Evolutionary conservation across 2,329 filamentous ascomycete species (phyloP).

Genomic region (Paecilomyces sp.): DNA sequence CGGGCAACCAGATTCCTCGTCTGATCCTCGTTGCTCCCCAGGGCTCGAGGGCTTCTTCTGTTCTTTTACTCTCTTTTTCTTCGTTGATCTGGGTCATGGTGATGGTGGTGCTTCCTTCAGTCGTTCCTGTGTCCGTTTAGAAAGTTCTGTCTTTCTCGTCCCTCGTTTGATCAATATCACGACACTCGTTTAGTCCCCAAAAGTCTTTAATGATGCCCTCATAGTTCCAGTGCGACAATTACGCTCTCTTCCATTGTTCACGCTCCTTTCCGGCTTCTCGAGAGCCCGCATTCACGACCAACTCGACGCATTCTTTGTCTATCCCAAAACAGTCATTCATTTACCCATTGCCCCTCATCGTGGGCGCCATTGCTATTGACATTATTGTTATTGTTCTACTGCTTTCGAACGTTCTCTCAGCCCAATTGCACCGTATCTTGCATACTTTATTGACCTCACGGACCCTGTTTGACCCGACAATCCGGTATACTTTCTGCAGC

Average conservation of each 20-base stretch:
- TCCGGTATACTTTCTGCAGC: slow-evolving; percentile 8
- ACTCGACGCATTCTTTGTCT: slow-evolving; percentile 3
- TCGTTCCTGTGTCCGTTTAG: neutral
- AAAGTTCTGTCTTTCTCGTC: neutral
- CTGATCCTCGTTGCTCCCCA: slow-evolving; percentile 3
- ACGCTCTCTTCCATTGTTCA: slow-evolving; percentile 2
- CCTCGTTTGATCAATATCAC: neutral
- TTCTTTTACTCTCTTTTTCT: neutral
- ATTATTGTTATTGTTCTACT: neutral
- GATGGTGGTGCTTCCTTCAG: neutral
- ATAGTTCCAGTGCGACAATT: slow-evolving; percentile 1
- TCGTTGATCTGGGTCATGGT: neutral
- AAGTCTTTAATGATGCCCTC: neutral
- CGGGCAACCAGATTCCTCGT: slow-evolving; percentile 20
- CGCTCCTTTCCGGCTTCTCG: neutral
- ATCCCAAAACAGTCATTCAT: neutral
- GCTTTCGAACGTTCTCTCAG: neutral
- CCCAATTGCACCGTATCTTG: neutral
- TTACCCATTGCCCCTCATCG: neutral
- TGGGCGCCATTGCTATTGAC: neutral
- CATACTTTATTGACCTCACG: neutral
- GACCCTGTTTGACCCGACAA: slow-evolving; percentile 2
- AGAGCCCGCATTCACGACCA: slow-evolving; percentile 7
- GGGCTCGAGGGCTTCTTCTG: neutral
- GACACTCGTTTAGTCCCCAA: slow-evolving; percentile 3